phyloP scores from a whole-genome alignment of 305 asterid species.

The Ajuga reptans region DNA sequence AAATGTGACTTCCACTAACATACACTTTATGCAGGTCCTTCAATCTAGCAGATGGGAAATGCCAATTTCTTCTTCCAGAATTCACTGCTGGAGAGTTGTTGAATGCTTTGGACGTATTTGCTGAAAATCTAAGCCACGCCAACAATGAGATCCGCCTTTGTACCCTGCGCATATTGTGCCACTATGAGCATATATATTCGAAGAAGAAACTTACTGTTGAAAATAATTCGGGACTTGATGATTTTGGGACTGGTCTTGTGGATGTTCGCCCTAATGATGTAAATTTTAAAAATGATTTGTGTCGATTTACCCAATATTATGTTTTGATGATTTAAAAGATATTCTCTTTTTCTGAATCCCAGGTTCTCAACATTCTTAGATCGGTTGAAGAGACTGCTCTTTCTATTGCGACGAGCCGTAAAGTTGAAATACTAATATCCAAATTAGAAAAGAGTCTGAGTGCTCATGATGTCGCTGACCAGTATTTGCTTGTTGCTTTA shows the following conservation, averaged over 20 bases:
- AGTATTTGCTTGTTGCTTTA: conserved; percentile 50
- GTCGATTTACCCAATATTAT: conserved; percentile 6
- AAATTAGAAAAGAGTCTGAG: conserved; percentile 59
- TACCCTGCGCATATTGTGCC: conserved; percentile 75
- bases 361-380: conserved; percentile 71
- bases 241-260: conserved; percentile 29
- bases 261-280: conserved; percentile 39
- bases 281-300: conserved; percentile 15
- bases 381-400: conserved; percentile 61
- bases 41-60: conserved; percentile 29
- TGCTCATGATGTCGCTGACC: conserved; percentile 48
- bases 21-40: conserved; percentile 34
- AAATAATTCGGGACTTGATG: conserved; percentile 31
- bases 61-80: conserved; percentile 45
- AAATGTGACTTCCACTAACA: conserved; percentile 15
- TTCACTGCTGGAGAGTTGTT: conserved; percentile 34
- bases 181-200: conserved; percentile 47
- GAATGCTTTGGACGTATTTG: conserved; percentile 47
- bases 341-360: conserved; percentile 23
- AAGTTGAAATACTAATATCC: conserved; percentile 52
- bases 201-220: conserved; percentile 32
- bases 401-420: conserved; percentile 66
- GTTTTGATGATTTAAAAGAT: conserved; percentile 5
- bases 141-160: conserved; percentile 64
- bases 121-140: conserved; percentile 58